These are phyloP conservation scores for Serendipita indica DNA, from an alignment of 768 basidiomycete species.

Conservation along the genomic window DNA sequence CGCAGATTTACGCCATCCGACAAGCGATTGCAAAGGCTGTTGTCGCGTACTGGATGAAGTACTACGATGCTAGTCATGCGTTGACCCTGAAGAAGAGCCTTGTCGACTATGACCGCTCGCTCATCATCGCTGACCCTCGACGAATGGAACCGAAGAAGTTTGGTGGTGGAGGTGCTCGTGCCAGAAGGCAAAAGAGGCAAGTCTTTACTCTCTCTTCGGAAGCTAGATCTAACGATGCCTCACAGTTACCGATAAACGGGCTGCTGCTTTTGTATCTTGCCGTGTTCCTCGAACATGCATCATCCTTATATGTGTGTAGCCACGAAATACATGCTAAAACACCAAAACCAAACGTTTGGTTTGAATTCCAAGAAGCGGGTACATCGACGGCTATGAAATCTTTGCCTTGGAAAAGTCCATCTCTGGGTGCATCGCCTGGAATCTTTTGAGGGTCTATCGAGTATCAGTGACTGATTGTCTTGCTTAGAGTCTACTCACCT, in stretches of 20 bases:
- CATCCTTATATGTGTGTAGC: not conserved
- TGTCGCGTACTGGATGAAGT: slow-evolving; percentile 97
- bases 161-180: slow-evolving; percentile 95
- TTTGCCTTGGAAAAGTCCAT: slow-evolving; percentile 89
- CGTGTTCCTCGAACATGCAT: slow-evolving; percentile 3
- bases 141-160: slow-evolving; percentile 99
- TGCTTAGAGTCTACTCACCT: slow-evolving; percentile 31
- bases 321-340: not conserved
- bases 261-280: not conserved
- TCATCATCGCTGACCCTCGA: slow-evolving; percentile 86
- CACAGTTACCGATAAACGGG: slow-evolving; percentile 61
- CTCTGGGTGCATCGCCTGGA: slow-evolving; percentile 82
- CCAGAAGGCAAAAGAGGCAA: slow-evolving; percentile 93
- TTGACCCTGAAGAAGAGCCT: slow-evolving; percentile 98
- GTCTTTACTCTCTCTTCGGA: too few relatives aligned
- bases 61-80: slow-evolving; percentile 92
- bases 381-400: slow-evolving; percentile 42
- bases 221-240: not conserved
- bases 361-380: not conserved
- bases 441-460: slow-evolving; percentile 64
- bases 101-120: slow-evolving; percentile 83
- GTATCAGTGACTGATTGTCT: slow-evolving; percentile 9
- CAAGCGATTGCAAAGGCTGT: slow-evolving; percentile 97
- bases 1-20: slow-evolving; percentile 96
- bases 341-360: not conserved